Conservation (phyloP, 805 yeast genomes). For the Sugiyamaella smithiae region DNA sequence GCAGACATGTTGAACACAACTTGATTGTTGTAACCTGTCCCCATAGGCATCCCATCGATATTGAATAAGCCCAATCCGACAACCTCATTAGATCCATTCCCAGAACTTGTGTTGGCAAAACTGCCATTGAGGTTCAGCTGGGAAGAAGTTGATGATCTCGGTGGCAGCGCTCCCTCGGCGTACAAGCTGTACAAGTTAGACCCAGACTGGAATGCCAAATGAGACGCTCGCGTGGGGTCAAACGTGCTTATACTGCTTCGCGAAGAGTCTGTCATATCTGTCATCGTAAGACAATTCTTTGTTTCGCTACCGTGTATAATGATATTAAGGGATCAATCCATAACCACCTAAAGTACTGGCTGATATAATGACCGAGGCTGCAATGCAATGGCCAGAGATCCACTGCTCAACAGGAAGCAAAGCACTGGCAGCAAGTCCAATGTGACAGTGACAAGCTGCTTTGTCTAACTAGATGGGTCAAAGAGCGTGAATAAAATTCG, state of each 20-base stretch:
- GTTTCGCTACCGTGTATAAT: no score
- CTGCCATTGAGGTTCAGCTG: not conserved
- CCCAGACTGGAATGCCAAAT: conserved; percentile 5
- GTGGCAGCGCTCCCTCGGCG: not conserved
- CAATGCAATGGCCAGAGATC: no score
- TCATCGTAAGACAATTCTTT: no score
- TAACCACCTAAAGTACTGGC: no score
- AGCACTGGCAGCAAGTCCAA: no score
- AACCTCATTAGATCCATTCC: not conserved
- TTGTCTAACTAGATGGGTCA: no score
- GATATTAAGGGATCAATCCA: no score
- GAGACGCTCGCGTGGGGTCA: conserved; percentile 5
- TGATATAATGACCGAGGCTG: no score
- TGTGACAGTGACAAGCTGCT: no score
- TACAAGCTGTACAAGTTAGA: conserved; percentile 7
- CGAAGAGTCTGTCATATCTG: conserved; percentile 5
- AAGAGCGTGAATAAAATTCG: no score
- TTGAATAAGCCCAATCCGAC: not conserved
- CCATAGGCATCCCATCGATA: not conserved
- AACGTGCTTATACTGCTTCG: conserved; percentile 3
- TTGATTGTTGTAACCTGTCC: not conserved
- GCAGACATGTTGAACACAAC: not conserved
- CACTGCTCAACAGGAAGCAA: no score
- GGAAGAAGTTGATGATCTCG: not conserved
- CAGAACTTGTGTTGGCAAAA: conserved; percentile 1